A percentile compares a stretch with the other conserved stretches of the same genome.
Evolutionary conservation across 805 yeast species (phyloP).

Genomic region (Pichia scutulata): DNA sequence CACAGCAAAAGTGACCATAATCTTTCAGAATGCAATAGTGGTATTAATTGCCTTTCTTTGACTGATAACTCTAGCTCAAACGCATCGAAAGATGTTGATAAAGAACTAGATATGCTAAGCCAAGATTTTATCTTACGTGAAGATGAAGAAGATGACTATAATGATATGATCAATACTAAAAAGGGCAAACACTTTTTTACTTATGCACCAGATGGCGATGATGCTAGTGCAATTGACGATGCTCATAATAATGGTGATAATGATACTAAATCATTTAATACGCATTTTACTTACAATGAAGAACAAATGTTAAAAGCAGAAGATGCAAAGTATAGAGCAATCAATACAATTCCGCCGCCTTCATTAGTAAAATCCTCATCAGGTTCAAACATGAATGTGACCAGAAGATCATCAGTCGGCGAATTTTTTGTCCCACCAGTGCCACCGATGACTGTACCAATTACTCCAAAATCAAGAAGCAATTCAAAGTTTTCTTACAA

Average conservation of each 20-base stretch:
- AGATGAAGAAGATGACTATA: not conserved
- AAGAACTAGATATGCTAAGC: not conserved
- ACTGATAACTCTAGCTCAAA: not conserved
- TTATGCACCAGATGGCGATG: slow-evolving; percentile 12
- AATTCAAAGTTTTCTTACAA: slow-evolving; percentile 22
- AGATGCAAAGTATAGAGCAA: slow-evolving; percentile 57
- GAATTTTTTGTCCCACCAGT: slow-evolving; percentile 33
- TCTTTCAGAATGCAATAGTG: not conserved
- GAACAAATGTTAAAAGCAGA: slow-evolving; percentile 57
- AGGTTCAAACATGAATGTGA: slow-evolving; percentile 8
- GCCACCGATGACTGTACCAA: slow-evolving; percentile 25
- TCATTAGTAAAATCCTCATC: slow-evolving; percentile 26
- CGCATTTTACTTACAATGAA: slow-evolving; percentile 60
- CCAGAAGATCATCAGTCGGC: slow-evolving; percentile 30
- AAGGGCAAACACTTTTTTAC: not conserved
- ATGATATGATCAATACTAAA: not conserved
- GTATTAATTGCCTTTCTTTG: slow-evolving; percentile 1
- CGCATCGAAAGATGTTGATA: not conserved
- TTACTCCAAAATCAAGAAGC: slow-evolving; percentile 10
- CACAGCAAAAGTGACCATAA: not conserved
- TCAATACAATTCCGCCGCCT: slow-evolving; percentile 36
- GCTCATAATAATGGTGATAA: slow-evolving; percentile 9
- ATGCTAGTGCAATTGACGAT: not conserved
- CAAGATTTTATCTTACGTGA: not conserved
- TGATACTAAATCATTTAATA: slow-evolving; percentile 18